These are phyloP conservation scores for Gymnopus androsaceus DNA, from an alignment of 1,284 basidiomycete species.

Conservation along the genomic window DNA sequence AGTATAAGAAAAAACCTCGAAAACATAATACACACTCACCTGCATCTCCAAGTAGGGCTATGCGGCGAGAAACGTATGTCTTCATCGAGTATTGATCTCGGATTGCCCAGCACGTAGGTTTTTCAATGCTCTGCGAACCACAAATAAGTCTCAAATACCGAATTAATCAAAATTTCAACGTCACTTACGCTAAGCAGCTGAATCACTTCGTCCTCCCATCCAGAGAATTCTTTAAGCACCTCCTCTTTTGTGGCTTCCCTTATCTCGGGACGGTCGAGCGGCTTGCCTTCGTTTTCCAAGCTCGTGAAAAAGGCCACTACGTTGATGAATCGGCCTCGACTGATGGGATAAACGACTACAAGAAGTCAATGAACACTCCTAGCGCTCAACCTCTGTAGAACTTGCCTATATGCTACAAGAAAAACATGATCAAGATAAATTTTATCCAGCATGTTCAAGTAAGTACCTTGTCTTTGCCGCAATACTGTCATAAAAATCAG, in stretches of 20 bases:
- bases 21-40: no score
- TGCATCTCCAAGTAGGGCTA: constrained; percentile 38
- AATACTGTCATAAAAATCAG: constrained; percentile 40
- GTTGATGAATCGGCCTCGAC: constrained; percentile 43
- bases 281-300: constrained; percentile 35
- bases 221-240: constrained; percentile 32
- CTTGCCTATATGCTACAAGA: constrained; percentile 41
- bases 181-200: constrained; percentile 40
- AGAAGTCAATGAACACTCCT: no score
- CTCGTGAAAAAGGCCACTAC: constrained; percentile 40
- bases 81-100: constrained; percentile 32
- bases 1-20: constrained; percentile 12
- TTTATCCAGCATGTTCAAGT: neutral
- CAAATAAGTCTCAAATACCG: no score
- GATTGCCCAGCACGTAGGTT: constrained; percentile 11
- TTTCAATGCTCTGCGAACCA: constrained; percentile 11
- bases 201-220: constrained; percentile 45
- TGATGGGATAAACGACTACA: constrained; percentile 46
- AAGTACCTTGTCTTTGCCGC: constrained; percentile 41
- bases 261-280: constrained; percentile 38
- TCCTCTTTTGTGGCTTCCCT: constrained; percentile 31
- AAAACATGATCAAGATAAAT: neutral
- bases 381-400: no score
- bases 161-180: neutral
- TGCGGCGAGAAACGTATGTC: constrained; percentile 26